Evolutionary conservation across 768 basidiomycete genomes (phyloP), one percentile per base, ranked within the genome.

Genomic region (Suillus weaverae): DNA sequence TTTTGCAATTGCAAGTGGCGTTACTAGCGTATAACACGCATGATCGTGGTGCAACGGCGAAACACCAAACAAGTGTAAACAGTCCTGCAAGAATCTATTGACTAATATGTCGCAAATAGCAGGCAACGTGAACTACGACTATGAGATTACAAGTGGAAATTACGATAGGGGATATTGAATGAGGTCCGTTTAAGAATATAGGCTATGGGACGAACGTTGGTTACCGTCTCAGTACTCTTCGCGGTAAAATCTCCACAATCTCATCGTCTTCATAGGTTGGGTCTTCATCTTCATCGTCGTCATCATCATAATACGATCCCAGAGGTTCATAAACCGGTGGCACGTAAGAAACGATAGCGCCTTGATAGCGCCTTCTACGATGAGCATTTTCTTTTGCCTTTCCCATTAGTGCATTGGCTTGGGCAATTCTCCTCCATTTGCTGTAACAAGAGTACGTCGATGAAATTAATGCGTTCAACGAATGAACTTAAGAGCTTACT

Each of bases 401-500:
- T 14, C 46, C 55, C 32, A 68, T 75, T 57, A 67, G 68, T 50
- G 66, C 70, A 46, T 64, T 64, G 44, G 64, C 62, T 61, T 64
- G 69, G 16, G 13, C 60, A 26, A 67, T 61, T 48, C 60, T 50
- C 61, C 70, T 72, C 85, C 84, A 70, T 39, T 68, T 68, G 57
- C 71, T 71, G 16, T 51, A 59, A 41, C 46, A 44, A n/a, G 13
- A 65, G 39, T 22, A 43, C 43, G n/a, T 18, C 33, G 43, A 10
- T 18, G 26, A 32, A 32, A 50, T 22, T 38, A 20, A 61, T 43
- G 50, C 36, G 22, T 14, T 33, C 0, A 32, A 9, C 18, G 61
- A 64, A 26, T 59, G 36, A 16, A 20, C 48, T 30, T 46, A 61
- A 43, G 61, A 51, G 76, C 85, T 71, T 68, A 90, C 90, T 81